Evolutionary conservation across 1,284 basidiomycete genomes (phyloP), one percentile per base, ranked within the genome.

Genomic region (Leccinum variabile): DNA sequence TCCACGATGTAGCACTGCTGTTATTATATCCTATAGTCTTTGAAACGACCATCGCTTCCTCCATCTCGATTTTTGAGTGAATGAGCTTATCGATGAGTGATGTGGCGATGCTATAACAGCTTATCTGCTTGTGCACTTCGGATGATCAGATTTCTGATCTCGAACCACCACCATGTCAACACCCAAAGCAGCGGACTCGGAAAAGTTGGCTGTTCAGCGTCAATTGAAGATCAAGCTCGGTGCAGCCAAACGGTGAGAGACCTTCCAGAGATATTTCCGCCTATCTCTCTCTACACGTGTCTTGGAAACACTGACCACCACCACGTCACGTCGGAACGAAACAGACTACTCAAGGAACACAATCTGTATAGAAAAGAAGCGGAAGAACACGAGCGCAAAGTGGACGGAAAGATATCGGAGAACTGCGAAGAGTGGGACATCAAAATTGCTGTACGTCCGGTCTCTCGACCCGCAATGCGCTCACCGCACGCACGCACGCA

Each of bases 161-260:
- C 59, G n/a, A 59, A 63, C 67, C 60, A 65, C 64, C 7, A 69
- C 63, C 62, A 49, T 75, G 73, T 61, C 73, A 10, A 22, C 61
- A 56, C 50, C 55, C 5, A 54, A 65, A 50, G 60, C 22, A 67
- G 35, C 54, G 32, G 54, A 39, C 16, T 65, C 64, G 35, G 65
- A 66, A 13, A 68, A 60, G 64, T 71, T 81, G 55, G 75, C 82
- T 46, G 71, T 85, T 57, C 81, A 80, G 63, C 82, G 82, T 62
- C 90, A 93, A 73, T 83, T 95, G 68, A 92, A 87, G 75, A 95
- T 95, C 80, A 94, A 93, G 79, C 77, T 86, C 5, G 89, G 88
- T 52, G 84, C 82, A 39, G 84, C 87, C 37, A 86, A 84, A 77
- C 84, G 94, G 93, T 94, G 63, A 63, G 82, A 16, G 7, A 5